Base-by-base conservation (phyloP, 495 filamentous ascomycete genomes). In the Sordaria brevicollis region DNA sequence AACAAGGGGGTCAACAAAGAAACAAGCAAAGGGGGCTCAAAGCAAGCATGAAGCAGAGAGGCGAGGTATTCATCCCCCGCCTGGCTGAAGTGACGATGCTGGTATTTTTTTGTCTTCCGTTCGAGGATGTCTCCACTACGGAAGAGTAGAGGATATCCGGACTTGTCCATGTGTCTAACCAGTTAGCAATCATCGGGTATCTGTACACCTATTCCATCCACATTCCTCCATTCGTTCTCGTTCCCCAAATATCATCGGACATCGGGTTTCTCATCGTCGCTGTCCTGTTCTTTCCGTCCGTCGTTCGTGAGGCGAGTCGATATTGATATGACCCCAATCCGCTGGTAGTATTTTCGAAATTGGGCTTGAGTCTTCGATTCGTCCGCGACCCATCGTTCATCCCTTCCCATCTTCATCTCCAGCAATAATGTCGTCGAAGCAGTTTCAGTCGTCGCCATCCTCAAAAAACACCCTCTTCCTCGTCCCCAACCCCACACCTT, bases 391-490 rank as follows among this genome's bases (percentile, higher is more conserved):
- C 36, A 34, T 65, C 43, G 33, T 38, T 31, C 31, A n/a, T n/a
- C n/a, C n/a, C n/a, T 66, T 57, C 33, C 39, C n/a, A 37, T 66
- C 33, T 5, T 19, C 35, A 33, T 39, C 25, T 25, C 31, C 2
- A 34, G 19, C 17, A 19, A 21, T 5, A 37, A 38, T 15, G 31
- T 68, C 21, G 31, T n/a, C 21, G 13, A 65, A 49, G n/a, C 35
- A 11, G 6, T 66, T 19, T 41, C 36, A 62, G 34, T 37, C 15
- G 3, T 37, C 37, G 19, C 25, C 76, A 66, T 78, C 79, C 70
- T 83, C 81, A 68, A 86, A 84, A 67, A 83, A 82, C 67, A 85
- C 81, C 72, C 80, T 79, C 78, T 84, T 84, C n/a, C n/a, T n/a
- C 15, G 49, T 57, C 49, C 49, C 49, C 25, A 29, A 25, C 2